Evolutionary conservation across 169 alveolate genomes (phyloP).

Genomic region (Cryptosporidium bovis): DNA sequence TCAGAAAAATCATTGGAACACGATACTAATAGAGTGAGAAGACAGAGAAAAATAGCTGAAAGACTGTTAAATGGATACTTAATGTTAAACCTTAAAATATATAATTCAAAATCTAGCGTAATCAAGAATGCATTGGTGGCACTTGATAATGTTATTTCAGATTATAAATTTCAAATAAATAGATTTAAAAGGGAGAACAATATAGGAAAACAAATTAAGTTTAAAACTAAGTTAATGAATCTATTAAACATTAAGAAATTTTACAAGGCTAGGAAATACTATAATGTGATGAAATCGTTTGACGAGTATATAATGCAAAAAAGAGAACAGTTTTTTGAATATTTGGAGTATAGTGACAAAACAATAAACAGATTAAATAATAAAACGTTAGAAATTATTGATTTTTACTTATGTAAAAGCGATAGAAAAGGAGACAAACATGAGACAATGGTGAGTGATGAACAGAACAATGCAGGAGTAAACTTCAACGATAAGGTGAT

Average conservation of each 20-base stretch:
- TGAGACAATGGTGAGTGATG: not conserved
- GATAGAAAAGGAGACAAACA: too few relatives aligned
- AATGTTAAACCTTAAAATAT: not conserved
- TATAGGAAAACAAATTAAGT: not conserved
- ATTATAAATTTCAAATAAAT: slow-evolving; percentile 14
- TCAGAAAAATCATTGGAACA: not conserved
- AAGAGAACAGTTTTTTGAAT: slow-evolving; percentile 16
- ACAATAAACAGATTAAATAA: not conserved
- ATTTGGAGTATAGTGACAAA: slow-evolving; percentile 24
- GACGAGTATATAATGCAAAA: slow-evolving; percentile 13
- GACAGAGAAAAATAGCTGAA: slow-evolving; percentile 37
- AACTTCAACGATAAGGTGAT: too few relatives aligned
- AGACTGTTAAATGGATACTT: slow-evolving; percentile 24
- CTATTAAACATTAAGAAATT: slow-evolving; percentile 10
- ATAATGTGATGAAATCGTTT: slow-evolving; percentile 51
- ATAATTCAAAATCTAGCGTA: slow-evolving; percentile 22
- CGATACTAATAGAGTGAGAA: slow-evolving; percentile 24
- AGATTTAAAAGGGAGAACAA: slow-evolving; percentile 29
- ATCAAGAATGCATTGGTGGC: slow-evolving; percentile 6
- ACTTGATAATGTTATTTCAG: slow-evolving; percentile 26
- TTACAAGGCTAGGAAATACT: slow-evolving; percentile 12
- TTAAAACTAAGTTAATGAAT: slow-evolving; percentile 15
- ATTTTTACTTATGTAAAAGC: slow-evolving; percentile 14
- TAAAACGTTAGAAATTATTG: not conserved
- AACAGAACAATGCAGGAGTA: not conserved